Evolutionary conservation across 176 grass and related monocot species (phyloP), one percentile per base, ranked within the genome.

Genomic region (Calamus simplicifolius): DNA sequence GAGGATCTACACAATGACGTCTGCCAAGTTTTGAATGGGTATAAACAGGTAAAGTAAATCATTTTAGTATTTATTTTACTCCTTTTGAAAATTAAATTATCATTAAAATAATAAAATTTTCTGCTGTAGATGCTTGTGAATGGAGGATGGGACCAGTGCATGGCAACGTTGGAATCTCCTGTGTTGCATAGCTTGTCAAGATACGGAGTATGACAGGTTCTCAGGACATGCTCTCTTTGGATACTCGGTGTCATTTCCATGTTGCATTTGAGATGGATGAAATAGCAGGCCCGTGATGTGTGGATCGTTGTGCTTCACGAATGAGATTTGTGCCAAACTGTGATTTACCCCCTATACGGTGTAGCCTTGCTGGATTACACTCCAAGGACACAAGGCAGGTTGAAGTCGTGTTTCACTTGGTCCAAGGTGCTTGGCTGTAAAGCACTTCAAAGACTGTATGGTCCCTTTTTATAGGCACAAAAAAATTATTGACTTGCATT

Each of bases 11-110:
- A 85, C 72, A 70, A 77, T 10, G 93, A 97, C 74, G 87, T 91
- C 35, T 73, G 78, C 81, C 84, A 85, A 72, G 89, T 97, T 78
- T 69, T 97, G 72, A 79, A 81, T 64, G 93, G 83, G 35, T 97
- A 97, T 64, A 97, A 97, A 73, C 87, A 97, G 93, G 93, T 97
- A 91, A 7, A 0, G 1, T 43, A 43, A 43, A 43, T 43, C 12
- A 43, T 43, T 2, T 43, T 43, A 43, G 35, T 10, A 43, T 43
- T 10, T 43, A 43, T 2, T 43, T 43, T 38, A 38, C 35, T 43
- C 35, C 2, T 43, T 43, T 43, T 43, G 35, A 10, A 43, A 43
- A 43, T 13, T 43, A 13, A 43, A 43, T 43, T 10, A 12, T 43
- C 35, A 12, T 12, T 43, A 10, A 43, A 43, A 43, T 6, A 43